Evolutionary conservation across 2,329 filamentous ascomycete genomes (phyloP), one percentile per base, ranked within the genome.

Genomic region (Pseudogymnoascus sp.): DNA sequence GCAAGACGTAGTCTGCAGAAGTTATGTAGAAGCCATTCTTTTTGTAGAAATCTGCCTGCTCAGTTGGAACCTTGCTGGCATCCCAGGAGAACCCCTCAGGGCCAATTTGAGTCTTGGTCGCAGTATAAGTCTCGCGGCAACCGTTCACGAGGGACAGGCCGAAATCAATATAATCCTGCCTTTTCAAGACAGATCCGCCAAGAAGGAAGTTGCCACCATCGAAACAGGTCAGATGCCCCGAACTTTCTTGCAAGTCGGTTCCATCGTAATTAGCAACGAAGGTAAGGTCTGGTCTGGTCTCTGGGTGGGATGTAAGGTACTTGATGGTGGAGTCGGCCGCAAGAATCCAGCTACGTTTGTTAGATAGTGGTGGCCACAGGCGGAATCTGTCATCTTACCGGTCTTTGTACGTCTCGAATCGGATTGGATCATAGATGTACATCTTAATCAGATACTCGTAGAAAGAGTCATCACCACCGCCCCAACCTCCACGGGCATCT

Each of bases 371-470:
- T 16, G n/a, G 6, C 10, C n/a, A 33, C 10, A 33, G 16, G 47
- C 19, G 14, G 16, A 21, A 33, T 10, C 10, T 4, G 1, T 33
- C 50, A 19, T 33, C 29, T 56, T 56, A 56, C 50, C 50, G 84
- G 66, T 93, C 87, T 69, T 81, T 85, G 76, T 93, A 91, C 2
- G 74, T 66, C 1, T 70, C 75, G 70, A 89, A 96, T 2, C 84
- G 80, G 5, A 73, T 68, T 0, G 84, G 80, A 71, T 93, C 88
- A 73, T 96, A 96, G 62, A 93, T 75, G 70, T 87, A 96, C 89
- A 95, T 93, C 79, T 96, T 96, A 74, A 96, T 87, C 33, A 96
- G 82, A 70, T 96, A 96, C 76, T 96, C 91, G 76, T 96, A 96
- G 76, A 88, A 96, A 47, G 86, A 90, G 74, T 96, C 91, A 31